Evolutionary conservation across 2,329 filamentous ascomycete species (phyloP), one percentile per base, ranked within the genome.

Genomic region (Ophiocordyceps camponoti-saundersi): DNA sequence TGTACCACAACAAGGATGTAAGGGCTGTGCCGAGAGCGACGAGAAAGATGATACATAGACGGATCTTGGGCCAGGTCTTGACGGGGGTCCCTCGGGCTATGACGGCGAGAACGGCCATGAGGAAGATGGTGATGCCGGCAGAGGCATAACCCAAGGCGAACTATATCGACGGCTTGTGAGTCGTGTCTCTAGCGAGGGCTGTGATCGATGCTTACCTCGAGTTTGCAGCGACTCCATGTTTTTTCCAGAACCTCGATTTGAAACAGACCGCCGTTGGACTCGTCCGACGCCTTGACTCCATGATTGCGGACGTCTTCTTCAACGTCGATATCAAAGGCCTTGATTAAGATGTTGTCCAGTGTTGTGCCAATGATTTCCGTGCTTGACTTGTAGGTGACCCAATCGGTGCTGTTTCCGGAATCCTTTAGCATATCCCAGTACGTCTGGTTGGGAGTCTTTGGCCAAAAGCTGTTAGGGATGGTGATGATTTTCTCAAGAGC

Each of bases 81-180:
- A 60, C 61, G 4, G 55, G 53, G 3, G 53, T 56, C 1, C 53
- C 57, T 23, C 61, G 59, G 1, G 61, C 53, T 30, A 63, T 46
- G 39, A 61, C 46, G 41, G 58, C 53, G 8, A 65, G 56, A 6
- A 57, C 5, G 2, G 54, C 51, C 56, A 65, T 59, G 13, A 65
- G 48, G 23, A 59, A 50, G 21, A 65, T 51, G 22, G 58, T 57
- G 45, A 53, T 44, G 0, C 61, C 62, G 3, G 57, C 57, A 12
- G 58, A 54, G 23, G 65, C 51, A 44, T 62, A 65, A 6, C 55
- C 58, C 44, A 61, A 64, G 18, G 57, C 53, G 47, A 65, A 64
- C 60, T 64, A 16, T 3, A 21, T 11, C 2, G n/a, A 13, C 16
- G 18, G 8, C 13, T n/a, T 30, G 8, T 21, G 23, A 20, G 18